Percentiles rank a stretch among this genome's conserved stretches.
Conservation (phyloP, 2,329 filamentous ascomycete species). For the Calonectria naviculata region DNA sequence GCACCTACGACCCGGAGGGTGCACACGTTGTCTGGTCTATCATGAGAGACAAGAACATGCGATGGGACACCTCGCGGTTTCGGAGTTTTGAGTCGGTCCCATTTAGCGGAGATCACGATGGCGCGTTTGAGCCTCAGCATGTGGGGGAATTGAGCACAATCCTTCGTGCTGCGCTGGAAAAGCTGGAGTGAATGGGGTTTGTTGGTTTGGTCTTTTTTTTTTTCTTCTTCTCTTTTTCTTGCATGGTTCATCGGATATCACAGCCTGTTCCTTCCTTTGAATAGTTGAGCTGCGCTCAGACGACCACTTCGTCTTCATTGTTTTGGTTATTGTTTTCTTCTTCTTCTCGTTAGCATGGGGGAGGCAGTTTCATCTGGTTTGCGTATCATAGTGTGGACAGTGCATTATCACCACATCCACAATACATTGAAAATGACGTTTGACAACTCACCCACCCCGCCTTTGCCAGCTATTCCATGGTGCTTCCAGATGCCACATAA, state of each 20-base stretch:
- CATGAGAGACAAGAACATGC: constrained; percentile 35
- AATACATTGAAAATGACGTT: neutral
- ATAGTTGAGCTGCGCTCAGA: neutral
- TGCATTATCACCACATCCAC: neutral
- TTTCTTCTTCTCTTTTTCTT: neutral
- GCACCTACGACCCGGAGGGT: constrained; percentile 1
- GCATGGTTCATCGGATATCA: neutral
- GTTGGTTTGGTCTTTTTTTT: neutral
- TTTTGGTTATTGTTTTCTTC: neutral
- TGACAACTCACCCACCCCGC: neutral
- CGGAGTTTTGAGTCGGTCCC: constrained; percentile 31
- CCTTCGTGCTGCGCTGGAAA: constrained; percentile 28
- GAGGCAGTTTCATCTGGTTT: neutral
- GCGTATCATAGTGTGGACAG: neutral
- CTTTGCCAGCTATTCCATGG: neutral
- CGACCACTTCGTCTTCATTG: neutral
- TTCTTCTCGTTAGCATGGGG: neutral
- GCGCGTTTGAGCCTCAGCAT: constrained; percentile 33
- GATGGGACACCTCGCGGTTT: constrained; percentile 33
- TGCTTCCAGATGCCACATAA: too few relatives aligned
- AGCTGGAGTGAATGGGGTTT: constrained; percentile 11
- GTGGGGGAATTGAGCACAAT: constrained; percentile 35
- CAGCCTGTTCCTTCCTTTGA: neutral
- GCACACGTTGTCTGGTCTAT: constrained; percentile 23
- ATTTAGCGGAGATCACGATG: constrained; percentile 36